Evolutionary conservation across 495 filamentous ascomycete genomes (phyloP), one percentile per base, ranked within the genome.

Genomic region (Talaromyces stipitatus): DNA sequence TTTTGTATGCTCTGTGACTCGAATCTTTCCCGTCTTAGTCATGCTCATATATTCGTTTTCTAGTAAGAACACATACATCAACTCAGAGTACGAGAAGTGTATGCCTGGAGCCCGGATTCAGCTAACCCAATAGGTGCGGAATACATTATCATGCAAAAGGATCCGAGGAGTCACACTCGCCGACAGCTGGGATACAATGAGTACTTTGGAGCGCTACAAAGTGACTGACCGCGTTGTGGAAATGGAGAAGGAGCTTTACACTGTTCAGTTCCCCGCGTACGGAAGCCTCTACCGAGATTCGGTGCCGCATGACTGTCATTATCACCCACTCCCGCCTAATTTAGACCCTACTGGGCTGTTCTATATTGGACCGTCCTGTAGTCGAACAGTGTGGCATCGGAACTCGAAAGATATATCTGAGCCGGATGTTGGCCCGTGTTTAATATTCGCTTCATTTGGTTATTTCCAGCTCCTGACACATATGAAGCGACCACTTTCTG

Each of bases 41-140:
- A 73, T 74, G 64, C 70, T 72, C 41, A 71, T 73, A 48, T 71
- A 67, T 64, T 70, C 68, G 56, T 72, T 72, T 60, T 71, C 22
- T 50, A 66, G 64, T 66, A 32, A 48, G 59, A 33, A 57, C 56
- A 46, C 11, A 16, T 30, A 61, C 56, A 2, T 61, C 62, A 64
- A 59, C n/a, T 69, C 55, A 66, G 46, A 4, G 64, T 67, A 14
- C 69, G 64, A n/a, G 54, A 62, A 45, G 61, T 73, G 16, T 56
- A 61, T 36, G 57, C 61, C 20, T 71, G 66, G 65, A 64, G 60
- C 32, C 63, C 64, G n/a, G 57, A 60, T 26, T 12, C 60, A 9
- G 58, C 56, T 11, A 69, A 70, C 48, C 62, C 67, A 1, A 64
- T 71, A 8, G 69, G 62, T 14, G 61, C 70, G n/a, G 70, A 68